Evolutionary conservation across 1,284 basidiomycete species (phyloP).

Genomic region (Apiotrichum siamense): DNA sequence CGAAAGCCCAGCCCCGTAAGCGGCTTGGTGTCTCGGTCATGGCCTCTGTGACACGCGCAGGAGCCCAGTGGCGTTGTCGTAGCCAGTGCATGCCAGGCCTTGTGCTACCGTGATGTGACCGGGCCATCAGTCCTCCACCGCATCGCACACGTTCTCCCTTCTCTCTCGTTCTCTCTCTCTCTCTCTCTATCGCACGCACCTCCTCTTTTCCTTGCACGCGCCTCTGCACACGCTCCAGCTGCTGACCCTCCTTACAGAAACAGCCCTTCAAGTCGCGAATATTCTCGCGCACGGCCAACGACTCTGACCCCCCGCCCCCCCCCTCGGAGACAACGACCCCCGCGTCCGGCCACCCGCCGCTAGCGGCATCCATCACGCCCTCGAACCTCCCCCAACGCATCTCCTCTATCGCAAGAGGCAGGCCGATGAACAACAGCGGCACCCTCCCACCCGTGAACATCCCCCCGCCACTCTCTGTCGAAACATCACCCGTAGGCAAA

Average conservation of each 20-base stretch:
- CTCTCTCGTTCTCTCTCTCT: not conserved
- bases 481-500: conserved; percentile 6
- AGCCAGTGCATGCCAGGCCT: no score
- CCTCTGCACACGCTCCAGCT: not conserved
- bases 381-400: conserved; percentile 12
- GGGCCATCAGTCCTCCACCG: no score
- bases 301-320: conserved; percentile 7
- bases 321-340: not conserved
- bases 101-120: no score
- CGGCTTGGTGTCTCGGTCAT: no score
- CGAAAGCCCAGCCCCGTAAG: no score
- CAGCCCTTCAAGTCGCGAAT: conserved; percentile 20
- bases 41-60: no score
- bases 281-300: conserved; percentile 26
- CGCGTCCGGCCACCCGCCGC: not conserved
- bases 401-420: conserved; percentile 8
- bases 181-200: not conserved
- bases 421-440: not conserved
- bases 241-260: conserved; percentile 7
- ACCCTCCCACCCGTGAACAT: not conserved
- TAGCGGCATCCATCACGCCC: conserved; percentile 7
- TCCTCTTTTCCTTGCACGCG: not conserved
- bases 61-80: no score
- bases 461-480: not conserved
- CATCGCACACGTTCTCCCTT: not conserved